Evolutionary conservation across 2,329 filamentous ascomycete species (phyloP).

Genomic region (Cryphonectria parasitica): DNA sequence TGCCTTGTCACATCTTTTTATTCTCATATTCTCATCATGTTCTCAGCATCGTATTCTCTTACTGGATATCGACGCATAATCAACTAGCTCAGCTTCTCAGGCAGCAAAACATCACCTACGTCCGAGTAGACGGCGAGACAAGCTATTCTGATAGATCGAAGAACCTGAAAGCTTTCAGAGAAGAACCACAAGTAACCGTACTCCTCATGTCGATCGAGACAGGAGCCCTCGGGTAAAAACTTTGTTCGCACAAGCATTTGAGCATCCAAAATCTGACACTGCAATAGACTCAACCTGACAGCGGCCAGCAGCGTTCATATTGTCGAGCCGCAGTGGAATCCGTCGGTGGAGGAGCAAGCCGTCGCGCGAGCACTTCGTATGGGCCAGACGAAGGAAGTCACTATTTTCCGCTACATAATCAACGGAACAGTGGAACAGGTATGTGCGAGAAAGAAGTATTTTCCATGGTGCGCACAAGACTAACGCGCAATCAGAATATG

Average conservation of each 20-base stretch:
- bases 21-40: background rate
- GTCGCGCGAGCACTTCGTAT: constrained; percentile 53
- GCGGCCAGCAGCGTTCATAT: constrained; percentile 54
- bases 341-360: constrained; percentile 55
- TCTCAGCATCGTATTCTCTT: constrained; percentile 51
- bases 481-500: background rate
- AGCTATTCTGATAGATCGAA: constrained; percentile 41
- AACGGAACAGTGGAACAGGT: constrained; percentile 49
- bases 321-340: constrained; percentile 60
- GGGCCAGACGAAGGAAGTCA: constrained; percentile 48
- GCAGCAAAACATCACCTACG: constrained; percentile 35
- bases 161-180: constrained; percentile 45
- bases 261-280: background rate
- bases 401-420: constrained; percentile 50
- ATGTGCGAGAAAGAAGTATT: background rate
- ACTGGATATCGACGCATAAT: constrained; percentile 49
- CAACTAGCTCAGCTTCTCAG: constrained; percentile 41
- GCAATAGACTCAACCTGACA: constrained; percentile 49
- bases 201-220: constrained; percentile 60
- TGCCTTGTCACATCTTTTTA: too few species aligned
- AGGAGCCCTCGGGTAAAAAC: constrained; percentile 51
- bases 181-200: constrained; percentile 36
- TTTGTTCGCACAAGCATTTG: background rate
- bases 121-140: constrained; percentile 51
- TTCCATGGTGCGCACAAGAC: background rate